Base-by-base conservation (phyloP, 192 early-diverging fungal species). In the Backusella tuberculispora region DNA sequence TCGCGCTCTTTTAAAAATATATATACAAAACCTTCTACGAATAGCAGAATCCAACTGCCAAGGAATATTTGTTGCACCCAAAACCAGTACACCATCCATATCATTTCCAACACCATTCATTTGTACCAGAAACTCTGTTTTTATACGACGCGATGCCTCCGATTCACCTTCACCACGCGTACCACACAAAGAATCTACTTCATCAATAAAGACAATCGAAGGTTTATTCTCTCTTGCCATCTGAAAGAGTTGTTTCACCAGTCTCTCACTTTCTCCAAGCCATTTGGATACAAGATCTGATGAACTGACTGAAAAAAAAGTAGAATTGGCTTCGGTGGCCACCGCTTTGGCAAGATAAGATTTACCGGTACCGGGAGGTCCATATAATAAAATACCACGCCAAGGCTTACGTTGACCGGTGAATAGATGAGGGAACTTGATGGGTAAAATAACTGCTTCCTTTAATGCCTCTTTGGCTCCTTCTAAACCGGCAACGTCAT, bases 71-170 rank as follows among this genome's bases (percentile, higher is more conserved):
- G 96, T 98, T 7, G 97, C 98, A 1, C 95, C 98, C 44, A 98
- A 84, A 5, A 99, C 96, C 65, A 99, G 84, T 7, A 99, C 91
- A n/a, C 96, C 96, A 40, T 89, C 92, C 84, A 92, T 95, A 78
- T 97, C 97, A 76, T 97, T 94, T 26, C 96, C 96, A 9, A 98
- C 98, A 71, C 98, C 97, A 70, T 99, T 96, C 98, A 99, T 99
- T 80, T 98, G 98, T 64, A 99, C 97, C 7, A 99, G 85, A 63
- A 99, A 95, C 85, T 99, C 97, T 0, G 97, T 99, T 82, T 98
- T 99, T 84, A 99, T 97, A 64, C 97, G 86, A 66, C 96, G 85
- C 53, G 92, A 92, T 15, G 97, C 97, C 79, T 99, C 98, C 13
- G 89, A 91, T 82, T 98, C 96, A n/a, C 97, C 97, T 64, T 98